Conservation (phyloP, 805 yeast genomes). For the Grigorovia humatica region DNA sequence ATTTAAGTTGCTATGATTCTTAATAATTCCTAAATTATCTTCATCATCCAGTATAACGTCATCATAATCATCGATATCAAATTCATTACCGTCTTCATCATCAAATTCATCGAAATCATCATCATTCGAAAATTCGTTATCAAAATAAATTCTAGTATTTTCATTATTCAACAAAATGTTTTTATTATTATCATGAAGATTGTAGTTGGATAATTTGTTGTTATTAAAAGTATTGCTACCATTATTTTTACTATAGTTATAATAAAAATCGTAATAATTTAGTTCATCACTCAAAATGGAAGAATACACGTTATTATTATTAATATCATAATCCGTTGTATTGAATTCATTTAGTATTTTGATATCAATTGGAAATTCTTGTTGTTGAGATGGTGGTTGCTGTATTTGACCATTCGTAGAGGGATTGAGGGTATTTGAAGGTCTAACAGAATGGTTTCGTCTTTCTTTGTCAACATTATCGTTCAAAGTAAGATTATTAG, state of each 20-base stretch:
- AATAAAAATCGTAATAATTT: conserved; percentile 1
- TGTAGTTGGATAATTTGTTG: conserved; percentile 1
- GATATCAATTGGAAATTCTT: background rate
- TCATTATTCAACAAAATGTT: conserved; percentile 17
- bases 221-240: background rate
- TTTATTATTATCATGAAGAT: conserved; percentile 17
- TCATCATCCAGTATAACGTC: conserved; percentile 6
- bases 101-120: conserved; percentile 9
- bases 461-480: background rate
- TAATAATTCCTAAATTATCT: conserved; percentile 3
- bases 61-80: conserved; percentile 5
- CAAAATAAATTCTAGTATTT: conserved; percentile 24
- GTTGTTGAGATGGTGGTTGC: too few relatives aligned
- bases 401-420: background rate
- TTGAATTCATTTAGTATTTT: background rate
- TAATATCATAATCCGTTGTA: background rate
- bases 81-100: conserved; percentile 4
- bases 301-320: background rate
- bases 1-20: background rate
- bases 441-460: background rate
- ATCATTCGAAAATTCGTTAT: conserved; percentile 25
- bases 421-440: background rate
- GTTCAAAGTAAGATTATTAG: too few relatives aligned
- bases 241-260: background rate
- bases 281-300: background rate